Evolutionary conservation across 768 basidiomycete genomes (phyloP), one percentile per base, ranked within the genome.

Genomic region (Amanita polypyramis): DNA sequence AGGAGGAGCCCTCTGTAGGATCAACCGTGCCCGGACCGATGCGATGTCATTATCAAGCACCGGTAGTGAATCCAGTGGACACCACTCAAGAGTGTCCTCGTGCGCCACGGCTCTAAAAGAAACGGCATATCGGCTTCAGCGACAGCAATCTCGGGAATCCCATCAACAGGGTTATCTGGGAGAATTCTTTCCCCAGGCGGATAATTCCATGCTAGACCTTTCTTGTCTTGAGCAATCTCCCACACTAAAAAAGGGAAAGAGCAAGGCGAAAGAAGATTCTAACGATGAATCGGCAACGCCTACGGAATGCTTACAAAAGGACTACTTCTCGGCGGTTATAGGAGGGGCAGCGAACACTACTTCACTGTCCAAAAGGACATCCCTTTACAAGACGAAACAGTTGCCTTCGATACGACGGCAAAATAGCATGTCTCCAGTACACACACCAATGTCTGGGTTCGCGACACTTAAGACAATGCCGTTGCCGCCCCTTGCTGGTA

Each of bases 141-240:
- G 27, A 17, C 23, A 34, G 10, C n/a, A 10, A 5, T 11, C 30
- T 17, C 48, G 12, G 19, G 48, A 36, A 27, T 40, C 17, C 12
- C 23, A 43, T 23, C 15, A 37, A 27, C 41, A 34, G 44, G 47
- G 27, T 14, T 6, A 15, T 29, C 17, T 42, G 35, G 47, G 39
- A 38, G 15, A 30, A n/a, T 34, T 51, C 36, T 56, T 61, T 43
- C 61, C 59, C 51, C 57, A 45, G 40, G 58, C 64, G 25, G 65
- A 67, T 14, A 62, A 56, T 17, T 58, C 63, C 15, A 54, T 54
- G 40, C 50, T 71, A 11, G 63, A 67, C 46, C 50, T 69, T 8
- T 64, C 64, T 14, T 63, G 68, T 45, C 54, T 65, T 8, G 57
- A 59, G 33, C 27, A 10, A 10, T 12, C 38, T 33, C 39, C 32